These are phyloP conservation scores for Cajanus cajan DNA, from an alignment of 306 rosid genomes.

Conservation along the genomic window DNA sequence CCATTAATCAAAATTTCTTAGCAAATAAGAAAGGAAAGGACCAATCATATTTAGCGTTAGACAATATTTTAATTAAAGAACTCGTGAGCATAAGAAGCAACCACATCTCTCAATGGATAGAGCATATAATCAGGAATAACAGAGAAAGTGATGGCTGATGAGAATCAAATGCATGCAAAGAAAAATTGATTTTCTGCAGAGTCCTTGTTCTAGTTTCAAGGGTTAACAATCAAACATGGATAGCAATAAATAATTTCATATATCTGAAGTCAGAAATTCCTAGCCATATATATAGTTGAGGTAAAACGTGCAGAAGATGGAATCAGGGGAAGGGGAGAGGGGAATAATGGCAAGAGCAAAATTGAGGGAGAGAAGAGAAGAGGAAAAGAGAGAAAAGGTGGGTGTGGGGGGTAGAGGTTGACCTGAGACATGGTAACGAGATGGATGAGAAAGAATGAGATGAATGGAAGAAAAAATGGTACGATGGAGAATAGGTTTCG, in stretches of 20 bases:
- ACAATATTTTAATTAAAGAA: not conserved
- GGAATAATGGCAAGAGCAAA: not conserved
- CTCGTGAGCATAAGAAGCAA: not conserved
- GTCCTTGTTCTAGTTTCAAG: not conserved
- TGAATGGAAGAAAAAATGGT: not conserved
- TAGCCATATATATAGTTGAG: not conserved
- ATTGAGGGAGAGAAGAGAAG: not conserved
- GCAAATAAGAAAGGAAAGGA: not conserved
- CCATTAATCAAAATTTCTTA: not conserved
- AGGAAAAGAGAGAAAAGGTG: not conserved
- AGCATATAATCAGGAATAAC: not conserved
- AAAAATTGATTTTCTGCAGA: not conserved
- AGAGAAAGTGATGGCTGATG: not conserved
- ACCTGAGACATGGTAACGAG: conserved; percentile 40
- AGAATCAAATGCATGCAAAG: not conserved
- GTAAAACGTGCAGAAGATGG: not conserved
- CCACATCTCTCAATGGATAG: not conserved
- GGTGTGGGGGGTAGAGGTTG: not conserved
- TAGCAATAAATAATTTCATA: not conserved
- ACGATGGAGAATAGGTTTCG: not conserved
- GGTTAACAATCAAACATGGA: not conserved
- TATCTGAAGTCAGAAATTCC: not conserved
- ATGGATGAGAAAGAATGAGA: not conserved
- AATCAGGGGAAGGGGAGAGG: not conserved
- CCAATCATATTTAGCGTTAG: not conserved